Conservation (phyloP, 2,329 filamentous ascomycete genomes). For the Biscogniauxia sp. region DNA sequence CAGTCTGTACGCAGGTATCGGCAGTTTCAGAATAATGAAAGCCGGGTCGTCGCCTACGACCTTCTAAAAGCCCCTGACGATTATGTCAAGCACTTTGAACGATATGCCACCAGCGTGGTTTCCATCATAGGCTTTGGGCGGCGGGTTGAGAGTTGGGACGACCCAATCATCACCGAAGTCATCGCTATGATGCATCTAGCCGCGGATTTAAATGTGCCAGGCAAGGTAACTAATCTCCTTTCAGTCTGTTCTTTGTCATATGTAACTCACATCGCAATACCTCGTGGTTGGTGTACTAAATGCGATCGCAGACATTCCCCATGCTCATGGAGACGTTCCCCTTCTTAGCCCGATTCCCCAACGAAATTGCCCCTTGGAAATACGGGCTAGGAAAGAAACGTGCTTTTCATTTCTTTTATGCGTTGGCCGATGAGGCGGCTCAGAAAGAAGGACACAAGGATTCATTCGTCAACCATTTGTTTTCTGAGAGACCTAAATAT, state of each 20-base stretch:
- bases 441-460: conserved; percentile 35
- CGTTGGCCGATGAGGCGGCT: conserved; percentile 48
- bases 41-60: conserved; percentile 52
- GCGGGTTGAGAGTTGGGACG: conserved; percentile 46
- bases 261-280: background rate
- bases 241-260: background rate
- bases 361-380: conserved; percentile 49
- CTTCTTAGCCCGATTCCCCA: conserved; percentile 46
- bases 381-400: conserved; percentile 46
- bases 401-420: conserved; percentile 50
- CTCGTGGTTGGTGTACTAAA: background rate
- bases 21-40: conserved; percentile 57
- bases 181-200: conserved; percentile 57
- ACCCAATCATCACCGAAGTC: conserved; percentile 60
- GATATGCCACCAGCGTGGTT: conserved; percentile 52
- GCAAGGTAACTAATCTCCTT: conserved; percentile 32
- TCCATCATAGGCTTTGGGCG: conserved; percentile 57
- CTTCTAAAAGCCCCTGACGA: conserved; percentile 42
- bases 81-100: conserved; percentile 53
- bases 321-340: conserved; percentile 58
- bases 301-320: conserved; percentile 42
- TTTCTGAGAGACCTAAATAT: conserved; percentile 46
- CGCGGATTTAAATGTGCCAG: conserved; percentile 52
- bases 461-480: conserved; percentile 46
- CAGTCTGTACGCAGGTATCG: conserved; percentile 55